Conservation (phyloP, 352 stramenopile genomes). For the Achlya hypogyna region DNA sequence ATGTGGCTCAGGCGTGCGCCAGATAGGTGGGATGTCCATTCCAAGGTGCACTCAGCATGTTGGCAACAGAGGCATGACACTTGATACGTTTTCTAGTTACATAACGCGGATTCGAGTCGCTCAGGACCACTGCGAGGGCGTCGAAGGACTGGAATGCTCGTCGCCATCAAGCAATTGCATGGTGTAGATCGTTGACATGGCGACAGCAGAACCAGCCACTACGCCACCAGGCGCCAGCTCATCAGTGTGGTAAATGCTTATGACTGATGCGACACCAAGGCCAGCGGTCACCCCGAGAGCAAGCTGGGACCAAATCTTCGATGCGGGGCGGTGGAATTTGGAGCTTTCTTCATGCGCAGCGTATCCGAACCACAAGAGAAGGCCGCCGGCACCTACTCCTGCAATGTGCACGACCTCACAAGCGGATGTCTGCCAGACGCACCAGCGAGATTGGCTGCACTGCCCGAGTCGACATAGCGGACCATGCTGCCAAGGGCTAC, state of each 20-base stretch:
- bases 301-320: background rate
- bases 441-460: constrained; percentile 39
- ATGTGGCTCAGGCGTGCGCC: too few species aligned
- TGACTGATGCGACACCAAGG: background rate
- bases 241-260: background rate
- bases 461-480: constrained; percentile 67
- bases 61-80: too few species aligned
- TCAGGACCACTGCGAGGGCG: background rate
- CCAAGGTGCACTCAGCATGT: too few species aligned
- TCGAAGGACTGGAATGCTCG: background rate
- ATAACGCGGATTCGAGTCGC: too few species aligned
- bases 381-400: constrained; percentile 50
- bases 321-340: background rate
- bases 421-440: background rate
- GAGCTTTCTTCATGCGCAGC: constrained; percentile 59
- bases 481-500: constrained; percentile 23
- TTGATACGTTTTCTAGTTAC: too few species aligned
- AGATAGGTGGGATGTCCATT: too few species aligned
- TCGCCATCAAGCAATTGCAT: background rate
- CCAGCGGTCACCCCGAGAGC: background rate
- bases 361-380: constrained; percentile 74
- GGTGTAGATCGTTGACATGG: background rate
- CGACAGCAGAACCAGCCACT: background rate
- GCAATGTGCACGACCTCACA: background rate
- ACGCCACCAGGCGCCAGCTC: background rate